phyloP scores from a whole-genome alignment of 257 asterid species.

The Solanum piurae region DNA sequence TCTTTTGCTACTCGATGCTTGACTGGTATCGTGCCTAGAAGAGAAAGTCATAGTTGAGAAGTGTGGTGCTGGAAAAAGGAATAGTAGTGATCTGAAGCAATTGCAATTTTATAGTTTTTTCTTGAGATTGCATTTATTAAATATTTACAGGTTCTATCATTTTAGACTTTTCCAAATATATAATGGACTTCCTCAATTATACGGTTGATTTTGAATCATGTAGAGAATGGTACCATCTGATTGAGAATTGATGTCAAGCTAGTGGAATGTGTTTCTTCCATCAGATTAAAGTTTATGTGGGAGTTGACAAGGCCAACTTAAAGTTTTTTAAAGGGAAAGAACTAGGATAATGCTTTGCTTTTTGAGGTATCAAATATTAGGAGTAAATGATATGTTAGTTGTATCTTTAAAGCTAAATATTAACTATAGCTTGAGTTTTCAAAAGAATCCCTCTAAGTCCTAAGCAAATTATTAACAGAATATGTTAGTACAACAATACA shows the following conservation, averaged over 20 bases:
- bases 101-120: background rate
- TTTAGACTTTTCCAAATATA: background rate
- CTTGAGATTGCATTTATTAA: background rate
- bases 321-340: background rate
- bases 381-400: background rate
- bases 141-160: background rate
- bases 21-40: background rate
- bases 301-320: background rate
- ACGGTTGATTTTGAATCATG: background rate
- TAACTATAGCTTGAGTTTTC: background rate
- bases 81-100: background rate
- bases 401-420: background rate
- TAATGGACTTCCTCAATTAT: background rate
- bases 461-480: background rate
- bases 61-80: background rate
- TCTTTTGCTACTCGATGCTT: background rate
- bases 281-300: background rate
- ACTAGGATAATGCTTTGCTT: background rate
- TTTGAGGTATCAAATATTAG: background rate
- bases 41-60: background rate
- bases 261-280: background rate
- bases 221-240: background rate
- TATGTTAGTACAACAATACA: background rate
- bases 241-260: background rate
- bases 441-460: background rate